phyloP scores from a whole-genome alignment of 169 alveolate genomes.

The Cryptosporidium viatorum region DNA sequence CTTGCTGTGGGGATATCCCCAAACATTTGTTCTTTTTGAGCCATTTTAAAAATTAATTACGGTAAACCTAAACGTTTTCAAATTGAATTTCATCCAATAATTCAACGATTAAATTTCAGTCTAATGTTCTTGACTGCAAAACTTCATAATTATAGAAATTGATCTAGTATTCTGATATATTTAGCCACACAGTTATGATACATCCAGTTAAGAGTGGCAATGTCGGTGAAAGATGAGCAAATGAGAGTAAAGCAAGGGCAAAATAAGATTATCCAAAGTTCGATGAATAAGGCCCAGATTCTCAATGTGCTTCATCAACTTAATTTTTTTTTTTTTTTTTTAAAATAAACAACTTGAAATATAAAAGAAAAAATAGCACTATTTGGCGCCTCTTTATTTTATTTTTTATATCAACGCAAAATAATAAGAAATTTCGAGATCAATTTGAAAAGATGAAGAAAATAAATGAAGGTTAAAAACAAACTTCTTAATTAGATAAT shows the following conservation, averaged over 20 bases:
- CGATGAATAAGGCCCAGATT: background rate
- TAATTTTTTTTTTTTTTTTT: background rate
- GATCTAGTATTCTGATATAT: background rate
- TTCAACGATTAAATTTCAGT: slow-evolving; percentile 7
- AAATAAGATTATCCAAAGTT: background rate
- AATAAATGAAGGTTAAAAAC: background rate
- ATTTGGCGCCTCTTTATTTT: slow-evolving; percentile 3
- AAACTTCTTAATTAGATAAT: background rate
- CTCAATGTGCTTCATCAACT: background rate
- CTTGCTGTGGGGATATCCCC: slow-evolving; percentile 96
- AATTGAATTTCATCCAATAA: slow-evolving; percentile 4
- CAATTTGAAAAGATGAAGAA: background rate
- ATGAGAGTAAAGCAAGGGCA: background rate
- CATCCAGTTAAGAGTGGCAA: background rate
- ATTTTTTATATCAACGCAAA: background rate
- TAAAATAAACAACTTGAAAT: background rate
- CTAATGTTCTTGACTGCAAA: background rate
- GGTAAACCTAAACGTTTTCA: background rate
- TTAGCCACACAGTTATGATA: background rate
- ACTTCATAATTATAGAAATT: slow-evolving; percentile 17
- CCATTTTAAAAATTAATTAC: slow-evolving; percentile 22
- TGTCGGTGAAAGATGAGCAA: background rate
- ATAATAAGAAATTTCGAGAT: slow-evolving; percentile 6
- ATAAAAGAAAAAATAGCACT: background rate
- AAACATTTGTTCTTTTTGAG: slow-evolving; percentile 74